Base-by-base conservation (phyloP, 2,329 filamentous ascomycete species). In the Clonostachys solani region DNA sequence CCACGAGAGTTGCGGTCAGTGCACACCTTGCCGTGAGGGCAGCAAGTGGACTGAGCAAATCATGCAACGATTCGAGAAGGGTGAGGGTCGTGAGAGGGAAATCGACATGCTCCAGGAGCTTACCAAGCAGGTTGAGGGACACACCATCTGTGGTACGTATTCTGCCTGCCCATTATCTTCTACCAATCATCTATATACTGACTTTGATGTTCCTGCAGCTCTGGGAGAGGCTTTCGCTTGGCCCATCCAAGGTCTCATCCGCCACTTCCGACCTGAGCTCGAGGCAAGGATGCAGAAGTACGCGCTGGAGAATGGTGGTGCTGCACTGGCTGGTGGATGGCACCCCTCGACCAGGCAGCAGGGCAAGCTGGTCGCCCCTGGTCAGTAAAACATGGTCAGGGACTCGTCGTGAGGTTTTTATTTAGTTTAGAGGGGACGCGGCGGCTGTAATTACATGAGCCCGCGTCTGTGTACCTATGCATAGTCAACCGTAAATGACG, bases 41-140 rank as follows among this genome's bases (percentile, higher is more conserved):
- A 95, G 87, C 77, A 96, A 95, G 77, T 99, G 94, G 94, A 96
- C 92, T 12, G 88, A 95, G 72, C 92, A 99, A 78, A 97, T 99
- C 70, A 97, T 99, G 94, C 78, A 87, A 70, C 87, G 94, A 48
- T 95, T 99, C 60, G 91, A 95, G 77, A 87, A 88, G 68, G 94
- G 94, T 50, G 83, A 89, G 69, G 94, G 89, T 50, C 84, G 89
- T 52, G 84, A 86, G 69, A 81, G 94, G 51, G 94, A 99, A 74
- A 99, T 99, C 66, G 94, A 99, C 68, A 99, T 99, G 94, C 81
- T 99, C 56, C 94, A 96, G 75, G 94, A 99, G 77, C 75, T 99
- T 58, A 99, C 94, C 53, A 99, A 99, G 81, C 94, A 99, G 74
- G 94, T 99, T 52, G 94, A 99, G 75, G 94, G 94, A 12, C 94